phyloP scores from a whole-genome alignment of 768 basidiomycete species.

The Boletus eberwhitei region DNA sequence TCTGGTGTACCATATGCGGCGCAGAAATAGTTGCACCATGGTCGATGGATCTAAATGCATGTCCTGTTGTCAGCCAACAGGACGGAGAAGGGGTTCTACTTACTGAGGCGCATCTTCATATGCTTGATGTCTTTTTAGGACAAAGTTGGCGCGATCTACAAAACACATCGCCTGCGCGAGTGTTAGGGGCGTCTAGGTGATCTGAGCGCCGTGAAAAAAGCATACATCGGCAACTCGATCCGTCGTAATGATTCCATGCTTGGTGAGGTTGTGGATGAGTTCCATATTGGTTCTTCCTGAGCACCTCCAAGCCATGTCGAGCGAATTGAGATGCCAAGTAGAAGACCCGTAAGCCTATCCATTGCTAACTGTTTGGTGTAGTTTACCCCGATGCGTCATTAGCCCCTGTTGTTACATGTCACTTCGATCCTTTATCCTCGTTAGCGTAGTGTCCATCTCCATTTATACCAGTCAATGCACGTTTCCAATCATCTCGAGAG shows the following conservation, averaged over 20 bases:
- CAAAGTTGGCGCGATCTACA: constrained; percentile 72
- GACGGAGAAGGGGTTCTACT: constrained; percentile 27
- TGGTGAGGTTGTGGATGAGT: constrained; percentile 65
- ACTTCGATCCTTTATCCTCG: neutral
- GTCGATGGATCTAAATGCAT: constrained; percentile 57
- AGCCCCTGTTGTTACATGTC: neutral
- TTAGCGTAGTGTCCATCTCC: neutral
- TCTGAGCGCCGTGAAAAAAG: neutral
- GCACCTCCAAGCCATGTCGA: constrained; percentile 79
- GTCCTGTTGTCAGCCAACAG: neutral
- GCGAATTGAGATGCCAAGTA: neutral
- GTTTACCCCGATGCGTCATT: constrained; percentile 7
- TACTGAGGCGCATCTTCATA: constrained; percentile 81
- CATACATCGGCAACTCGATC: constrained; percentile 55
- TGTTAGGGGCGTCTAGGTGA: neutral
- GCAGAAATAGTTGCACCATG: constrained; percentile 92
- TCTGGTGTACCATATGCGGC: constrained; percentile 78
- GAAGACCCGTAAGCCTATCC: too few species aligned
- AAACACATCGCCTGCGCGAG: constrained; percentile 57
- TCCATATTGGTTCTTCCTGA: constrained; percentile 67
- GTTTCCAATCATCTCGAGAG: neutral
- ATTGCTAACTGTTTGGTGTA: constrained; percentile 6
- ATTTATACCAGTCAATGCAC: neutral
- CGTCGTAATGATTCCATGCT: constrained; percentile 52
- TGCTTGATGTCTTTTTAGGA: constrained; percentile 46